A percentile compares a stretch with the other conserved stretches of the same genome.
Conservation (phyloP, 1,284 basidiomycete genomes). For the Volvariella surrecta region DNA sequence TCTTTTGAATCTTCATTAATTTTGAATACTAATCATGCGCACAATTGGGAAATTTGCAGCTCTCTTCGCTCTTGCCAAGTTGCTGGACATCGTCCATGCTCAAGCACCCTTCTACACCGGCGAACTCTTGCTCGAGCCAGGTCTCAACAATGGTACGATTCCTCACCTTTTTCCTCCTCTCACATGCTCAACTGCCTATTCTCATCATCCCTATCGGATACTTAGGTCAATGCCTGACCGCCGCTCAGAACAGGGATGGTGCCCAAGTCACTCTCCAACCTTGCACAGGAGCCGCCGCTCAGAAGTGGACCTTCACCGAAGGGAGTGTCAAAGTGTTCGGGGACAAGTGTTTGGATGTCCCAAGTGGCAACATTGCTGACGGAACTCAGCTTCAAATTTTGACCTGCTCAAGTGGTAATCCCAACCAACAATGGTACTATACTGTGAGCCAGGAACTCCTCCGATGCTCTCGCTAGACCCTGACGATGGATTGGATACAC, state of each 20-base stretch:
- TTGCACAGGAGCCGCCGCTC: conserved; percentile 31
- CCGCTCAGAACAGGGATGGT: conserved; percentile 35
- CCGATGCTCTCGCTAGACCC: no score
- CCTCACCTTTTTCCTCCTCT: neutral
- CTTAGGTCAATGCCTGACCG: conserved; percentile 38
- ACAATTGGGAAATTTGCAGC: no score
- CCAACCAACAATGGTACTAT: conserved; percentile 37
- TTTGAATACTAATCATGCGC: no score
- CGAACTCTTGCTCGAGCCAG: conserved; percentile 31
- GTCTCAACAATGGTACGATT: conserved; percentile 24
- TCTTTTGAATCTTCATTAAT: no score
- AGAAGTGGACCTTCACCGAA: conserved; percentile 36
- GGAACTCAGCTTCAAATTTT: conserved; percentile 40
- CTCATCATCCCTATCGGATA: neutral
- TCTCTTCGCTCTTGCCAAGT: no score
- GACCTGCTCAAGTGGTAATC: conserved; percentile 26
- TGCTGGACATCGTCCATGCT: no score
- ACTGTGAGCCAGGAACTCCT: conserved; percentile 19
- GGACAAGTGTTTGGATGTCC: conserved; percentile 40
- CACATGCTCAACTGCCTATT: neutral
- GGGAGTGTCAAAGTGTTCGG: conserved; percentile 33
- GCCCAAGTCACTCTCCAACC: conserved; percentile 34
- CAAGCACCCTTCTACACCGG: conserved; percentile 14
- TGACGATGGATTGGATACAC: no score
- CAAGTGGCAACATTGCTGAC: conserved; percentile 26